Percentiles rank a stretch among this genome's conserved stretches.
phyloP scores from a whole-genome alignment of 495 filamentous ascomycete species.

The Penicillium bovifimosum region DNA sequence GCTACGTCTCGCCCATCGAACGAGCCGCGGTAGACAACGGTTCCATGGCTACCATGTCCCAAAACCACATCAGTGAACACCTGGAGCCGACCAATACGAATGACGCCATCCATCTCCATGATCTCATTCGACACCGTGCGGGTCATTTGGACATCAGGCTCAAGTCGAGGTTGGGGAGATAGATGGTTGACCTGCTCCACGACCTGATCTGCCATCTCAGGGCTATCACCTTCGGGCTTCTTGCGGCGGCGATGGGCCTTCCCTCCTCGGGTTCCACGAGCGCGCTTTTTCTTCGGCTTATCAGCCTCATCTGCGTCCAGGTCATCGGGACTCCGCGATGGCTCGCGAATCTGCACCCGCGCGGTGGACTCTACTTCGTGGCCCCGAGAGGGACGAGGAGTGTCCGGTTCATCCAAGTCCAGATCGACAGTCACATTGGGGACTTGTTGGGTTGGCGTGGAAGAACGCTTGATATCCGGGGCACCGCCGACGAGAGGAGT shows the following conservation, averaged over 20 bases:
- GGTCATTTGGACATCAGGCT: conserved; percentile 49
- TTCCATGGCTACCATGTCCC: conserved; percentile 79
- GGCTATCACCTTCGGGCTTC: conserved; percentile 42
- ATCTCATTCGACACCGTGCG: conserved; percentile 39
- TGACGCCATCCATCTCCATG: conserved; percentile 42
- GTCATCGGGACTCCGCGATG: conserved; percentile 33
- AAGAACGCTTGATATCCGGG: conserved; percentile 25
- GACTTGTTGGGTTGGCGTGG: conserved; percentile 21
- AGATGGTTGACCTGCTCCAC: conserved; percentile 37
- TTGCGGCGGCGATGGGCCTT: conserved; percentile 62
- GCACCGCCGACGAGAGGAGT: conserved; percentile 32
- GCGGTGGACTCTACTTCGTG: conserved; percentile 20
- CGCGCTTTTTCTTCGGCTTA: conserved; percentile 72
- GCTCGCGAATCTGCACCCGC: conserved; percentile 42
- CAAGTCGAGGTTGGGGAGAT: conserved; percentile 42
- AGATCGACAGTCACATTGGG: conserved; percentile 33
- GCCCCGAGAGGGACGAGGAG: conserved; percentile 23
- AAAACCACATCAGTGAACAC: conserved; percentile 69
- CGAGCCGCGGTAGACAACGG: conserved; percentile 75
- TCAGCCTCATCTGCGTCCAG: conserved; percentile 40
- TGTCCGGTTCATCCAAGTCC: conserved; percentile 25
- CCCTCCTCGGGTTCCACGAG: conserved; percentile 75
- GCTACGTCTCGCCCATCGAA: conserved; percentile 91
- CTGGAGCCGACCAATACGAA: conserved; percentile 67
- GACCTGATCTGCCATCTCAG: conserved; percentile 40